phyloP scores from a whole-genome alignment of 1,139 yeast genomes.

The Protomyces pachydermus region DNA sequence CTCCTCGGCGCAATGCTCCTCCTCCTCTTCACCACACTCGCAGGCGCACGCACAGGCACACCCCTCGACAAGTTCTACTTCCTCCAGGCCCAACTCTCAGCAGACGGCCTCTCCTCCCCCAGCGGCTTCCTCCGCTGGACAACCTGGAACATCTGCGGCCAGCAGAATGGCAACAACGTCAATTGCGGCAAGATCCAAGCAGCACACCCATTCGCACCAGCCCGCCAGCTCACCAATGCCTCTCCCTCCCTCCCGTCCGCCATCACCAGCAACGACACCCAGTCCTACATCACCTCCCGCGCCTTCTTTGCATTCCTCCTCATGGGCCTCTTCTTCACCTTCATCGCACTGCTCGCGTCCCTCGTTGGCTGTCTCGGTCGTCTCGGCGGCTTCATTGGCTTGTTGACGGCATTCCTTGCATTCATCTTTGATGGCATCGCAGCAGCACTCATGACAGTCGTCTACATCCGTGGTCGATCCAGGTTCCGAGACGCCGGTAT shows the following conservation, averaged over 20 bases:
- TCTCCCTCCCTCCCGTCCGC: constrained; percentile 46
- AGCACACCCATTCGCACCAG: constrained; percentile 66
- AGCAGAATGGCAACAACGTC: constrained; percentile 42
- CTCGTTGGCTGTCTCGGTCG: constrained; percentile 30
- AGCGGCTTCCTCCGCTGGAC: constrained; percentile 59
- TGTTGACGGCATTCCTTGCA: constrained; percentile 3
- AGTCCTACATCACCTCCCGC: constrained; percentile 60
- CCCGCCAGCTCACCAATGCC: constrained; percentile 48
- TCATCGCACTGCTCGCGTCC: constrained; percentile 47
- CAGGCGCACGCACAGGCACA: constrained; percentile 52
- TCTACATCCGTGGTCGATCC: constrained; percentile 57
- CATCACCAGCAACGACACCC: constrained; percentile 47
- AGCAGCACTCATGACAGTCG: constrained; percentile 51
- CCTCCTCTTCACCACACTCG: constrained; percentile 57
- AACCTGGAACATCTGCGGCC: constrained; percentile 60
- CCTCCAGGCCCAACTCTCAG: constrained; percentile 64
- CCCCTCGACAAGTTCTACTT: constrained; percentile 60
- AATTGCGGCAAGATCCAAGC: constrained; percentile 50
- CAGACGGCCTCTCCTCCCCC: constrained; percentile 44
- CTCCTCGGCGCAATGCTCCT: constrained; percentile 44
- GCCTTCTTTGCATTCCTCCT: constrained; percentile 65
- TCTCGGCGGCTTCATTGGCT: constrained; percentile 6
- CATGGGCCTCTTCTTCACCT: constrained; percentile 54
- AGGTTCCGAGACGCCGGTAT: constrained; percentile 50
- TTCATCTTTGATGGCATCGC: constrained; percentile 40